A percentile compares a stretch with the other conserved stretches of the same genome.
phyloP scores from a whole-genome alignment of 345 rosid species.

The Populus ilicifolia region DNA sequence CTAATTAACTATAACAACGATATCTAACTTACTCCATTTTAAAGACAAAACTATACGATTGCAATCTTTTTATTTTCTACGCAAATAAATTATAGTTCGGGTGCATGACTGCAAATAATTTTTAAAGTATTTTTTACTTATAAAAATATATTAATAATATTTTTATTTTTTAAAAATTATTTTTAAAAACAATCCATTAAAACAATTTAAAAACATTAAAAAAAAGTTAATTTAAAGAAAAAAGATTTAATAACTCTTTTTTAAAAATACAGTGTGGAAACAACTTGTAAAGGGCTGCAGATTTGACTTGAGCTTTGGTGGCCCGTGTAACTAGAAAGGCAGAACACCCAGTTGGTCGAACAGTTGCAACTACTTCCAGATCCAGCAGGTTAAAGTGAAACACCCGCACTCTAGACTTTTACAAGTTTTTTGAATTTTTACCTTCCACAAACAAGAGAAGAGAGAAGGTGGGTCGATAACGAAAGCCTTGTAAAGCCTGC shows the following conservation, averaged over 20 bases:
- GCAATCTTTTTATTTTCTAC: neutral
- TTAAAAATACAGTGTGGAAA: neutral
- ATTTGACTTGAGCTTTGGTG: slow-evolving; percentile 32
- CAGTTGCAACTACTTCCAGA: slow-evolving; percentile 4
- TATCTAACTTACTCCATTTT: neutral
- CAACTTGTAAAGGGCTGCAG: neutral
- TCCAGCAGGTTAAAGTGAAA: neutral
- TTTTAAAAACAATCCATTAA: too few species aligned
- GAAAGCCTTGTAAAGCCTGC: slow-evolving; percentile 73
- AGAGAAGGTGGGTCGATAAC: slow-evolving; percentile 95
- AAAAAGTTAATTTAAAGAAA: too few species aligned
- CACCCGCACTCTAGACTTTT: too few species aligned
- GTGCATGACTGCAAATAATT: too few species aligned
- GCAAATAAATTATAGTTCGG: neutral
- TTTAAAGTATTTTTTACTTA: too few species aligned
- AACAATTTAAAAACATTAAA: too few species aligned
- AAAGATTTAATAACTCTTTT: too few species aligned
- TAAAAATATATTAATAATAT: too few species aligned
- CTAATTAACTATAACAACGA: neutral
- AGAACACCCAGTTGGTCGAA: neutral
- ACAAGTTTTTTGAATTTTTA: slow-evolving; percentile 38
- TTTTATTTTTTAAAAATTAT: too few species aligned
- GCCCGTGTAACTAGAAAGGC: neutral
- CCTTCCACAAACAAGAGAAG: slow-evolving; percentile 94
- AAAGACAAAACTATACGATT: neutral